Percentiles rank a stretch among this genome's conserved stretches.
Evolutionary conservation across 1,284 basidiomycete species (phyloP).

Genomic region (Cutaneotrichosporon cutaneum): DNA sequence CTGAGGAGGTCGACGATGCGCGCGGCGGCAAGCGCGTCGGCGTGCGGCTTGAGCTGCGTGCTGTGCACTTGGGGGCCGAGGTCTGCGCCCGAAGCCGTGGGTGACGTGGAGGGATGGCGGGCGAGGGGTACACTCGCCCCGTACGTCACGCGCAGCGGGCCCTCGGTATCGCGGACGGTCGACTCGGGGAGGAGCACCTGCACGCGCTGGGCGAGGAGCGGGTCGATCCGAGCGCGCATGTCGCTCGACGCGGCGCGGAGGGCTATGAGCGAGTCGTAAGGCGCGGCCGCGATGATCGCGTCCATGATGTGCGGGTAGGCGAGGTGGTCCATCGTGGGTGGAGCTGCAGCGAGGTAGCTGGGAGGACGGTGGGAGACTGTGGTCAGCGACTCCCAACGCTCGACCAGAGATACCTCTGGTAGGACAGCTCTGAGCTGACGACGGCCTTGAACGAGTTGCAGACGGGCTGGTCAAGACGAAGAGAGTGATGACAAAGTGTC

Average conservation of each 20-base stretch:
- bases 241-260: neutral
- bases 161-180: neutral
- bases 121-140: neutral
- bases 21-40: neutral
- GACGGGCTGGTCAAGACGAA: neutral
- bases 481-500: neutral
- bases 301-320: slow-evolving; percentile 6
- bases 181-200: neutral
- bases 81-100: neutral
- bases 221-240: neutral
- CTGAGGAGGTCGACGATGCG: neutral
- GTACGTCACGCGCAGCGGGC: neutral
- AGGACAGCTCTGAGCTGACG: too few species aligned
- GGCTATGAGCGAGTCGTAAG: neutral
- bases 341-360: neutral
- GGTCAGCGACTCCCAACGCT: neutral
- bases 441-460: neutral
- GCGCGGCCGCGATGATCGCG: neutral
- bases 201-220: neutral
- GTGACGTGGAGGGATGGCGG: neutral
- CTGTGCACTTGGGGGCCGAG: neutral
- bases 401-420: neutral
- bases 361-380: neutral
- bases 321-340: slow-evolving; percentile 1
- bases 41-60: neutral